Conservation (phyloP, 108 stramenopile genomes). For the Nannochloropsis oceanica region DNA sequence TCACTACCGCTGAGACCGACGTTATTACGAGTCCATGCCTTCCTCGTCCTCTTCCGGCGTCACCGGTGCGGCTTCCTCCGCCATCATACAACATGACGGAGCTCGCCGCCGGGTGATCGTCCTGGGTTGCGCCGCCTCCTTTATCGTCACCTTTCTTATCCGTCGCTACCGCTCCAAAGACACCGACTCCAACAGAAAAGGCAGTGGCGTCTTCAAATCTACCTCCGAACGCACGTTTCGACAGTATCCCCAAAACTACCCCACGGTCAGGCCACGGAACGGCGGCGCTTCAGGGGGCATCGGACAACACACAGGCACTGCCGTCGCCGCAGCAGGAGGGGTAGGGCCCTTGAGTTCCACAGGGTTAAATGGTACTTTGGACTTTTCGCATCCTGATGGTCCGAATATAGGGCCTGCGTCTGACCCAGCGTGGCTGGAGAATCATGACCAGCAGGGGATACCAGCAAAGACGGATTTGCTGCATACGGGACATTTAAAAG, state of each 20-base stretch:
- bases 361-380: not conserved
- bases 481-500: slow-evolving; percentile 42
- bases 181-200: not conserved
- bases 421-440: slow-evolving; percentile 8
- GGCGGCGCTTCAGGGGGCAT: not conserved
- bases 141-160: not conserved
- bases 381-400: slow-evolving; percentile 24
- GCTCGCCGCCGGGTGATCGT: not conserved
- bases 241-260: not conserved
- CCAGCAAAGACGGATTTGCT: slow-evolving; percentile 25
- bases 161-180: not conserved
- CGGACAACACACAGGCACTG: not conserved
- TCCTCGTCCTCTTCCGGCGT: no score
- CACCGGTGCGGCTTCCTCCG: no score
- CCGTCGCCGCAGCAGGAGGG: not conserved
- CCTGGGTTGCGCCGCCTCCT: not conserved
- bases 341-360: not conserved
- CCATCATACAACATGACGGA: not conserved
- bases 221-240: not conserved
- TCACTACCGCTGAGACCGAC: no score
- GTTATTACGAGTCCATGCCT: no score
- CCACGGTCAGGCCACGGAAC: not conserved
- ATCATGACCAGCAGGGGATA: not conserved
- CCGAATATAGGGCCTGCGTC: slow-evolving; percentile 26
- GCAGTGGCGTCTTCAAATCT: not conserved